Conservation (phyloP, 352 stramenopile species). For the Aphanomyces euteiches region DNA sequence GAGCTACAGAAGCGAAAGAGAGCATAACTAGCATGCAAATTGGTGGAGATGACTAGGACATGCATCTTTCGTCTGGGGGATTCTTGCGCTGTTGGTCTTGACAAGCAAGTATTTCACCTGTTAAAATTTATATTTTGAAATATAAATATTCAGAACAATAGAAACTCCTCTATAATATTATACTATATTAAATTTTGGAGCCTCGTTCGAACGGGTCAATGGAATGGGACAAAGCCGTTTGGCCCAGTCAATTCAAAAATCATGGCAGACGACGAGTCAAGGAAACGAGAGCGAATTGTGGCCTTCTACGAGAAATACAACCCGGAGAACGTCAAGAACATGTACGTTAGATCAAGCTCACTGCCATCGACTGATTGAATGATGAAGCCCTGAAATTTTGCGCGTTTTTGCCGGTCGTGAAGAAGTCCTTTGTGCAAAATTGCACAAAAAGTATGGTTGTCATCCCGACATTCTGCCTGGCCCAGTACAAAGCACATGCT, state of each 20-base stretch:
- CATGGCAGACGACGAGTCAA: background rate
- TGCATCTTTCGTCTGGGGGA: no score
- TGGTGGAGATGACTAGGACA: no score
- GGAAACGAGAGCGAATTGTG: conserved; percentile 7
- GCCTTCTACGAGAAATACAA: conserved; percentile 76
- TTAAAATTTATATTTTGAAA: no score
- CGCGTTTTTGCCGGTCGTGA: conserved; percentile 62
- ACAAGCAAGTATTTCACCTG: no score
- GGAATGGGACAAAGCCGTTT: no score
- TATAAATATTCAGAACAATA: no score
- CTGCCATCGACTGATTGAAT: background rate
- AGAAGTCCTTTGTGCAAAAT: conserved; percentile 56
- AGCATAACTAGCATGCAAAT: no score
- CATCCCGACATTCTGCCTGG: background rate
- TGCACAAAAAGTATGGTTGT: conserved; percentile 72
- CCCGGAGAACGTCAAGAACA: conserved; percentile 70
- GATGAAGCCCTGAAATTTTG: conserved; percentile 59
- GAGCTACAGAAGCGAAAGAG: no score
- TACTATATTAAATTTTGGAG: no score
- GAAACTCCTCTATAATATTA: no score
- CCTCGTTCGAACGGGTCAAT: no score
- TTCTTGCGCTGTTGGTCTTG: no score
- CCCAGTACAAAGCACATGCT: background rate
- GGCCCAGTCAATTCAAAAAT: background rate
- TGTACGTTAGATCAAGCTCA: conserved; percentile 40